A percentile compares a stretch with the other conserved stretches of the same genome.
Evolutionary conservation across 169 alveolate species (phyloP).

Genomic region (Eimeria falciformis): DNA sequence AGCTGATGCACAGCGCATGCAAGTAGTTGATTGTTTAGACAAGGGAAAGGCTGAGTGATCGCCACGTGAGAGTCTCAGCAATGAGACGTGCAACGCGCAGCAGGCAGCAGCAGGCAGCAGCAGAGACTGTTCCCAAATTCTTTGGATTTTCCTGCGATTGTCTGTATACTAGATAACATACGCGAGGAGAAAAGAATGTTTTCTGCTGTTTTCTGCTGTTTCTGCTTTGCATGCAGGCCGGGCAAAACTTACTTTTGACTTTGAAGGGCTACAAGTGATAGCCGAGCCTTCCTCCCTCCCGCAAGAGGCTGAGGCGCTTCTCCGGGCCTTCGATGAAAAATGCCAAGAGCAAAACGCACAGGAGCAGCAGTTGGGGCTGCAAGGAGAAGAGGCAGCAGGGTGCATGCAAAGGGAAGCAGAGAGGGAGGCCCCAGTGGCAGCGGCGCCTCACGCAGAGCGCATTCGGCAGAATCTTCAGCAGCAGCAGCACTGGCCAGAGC

Average conservation of each 20-base stretch:
- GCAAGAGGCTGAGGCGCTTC: constrained; percentile 35
- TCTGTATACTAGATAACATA: too few species aligned
- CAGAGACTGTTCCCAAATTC: too few species aligned
- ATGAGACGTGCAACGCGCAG: too few species aligned
- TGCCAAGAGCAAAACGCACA: constrained; percentile 13
- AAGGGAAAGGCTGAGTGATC: too few species aligned
- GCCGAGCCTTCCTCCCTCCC: constrained; percentile 24
- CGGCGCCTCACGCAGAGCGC: not conserved
- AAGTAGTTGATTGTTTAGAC: too few species aligned
- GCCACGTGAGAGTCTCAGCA: too few species aligned
- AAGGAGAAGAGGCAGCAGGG: constrained; percentile 36
- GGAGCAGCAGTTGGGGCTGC: constrained; percentile 44
- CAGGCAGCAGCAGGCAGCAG: too few species aligned
- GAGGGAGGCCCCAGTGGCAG: not conserved
- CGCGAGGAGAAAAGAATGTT: too few species aligned
- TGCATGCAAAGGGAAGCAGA: too few species aligned
- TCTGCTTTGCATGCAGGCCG: constrained; percentile 38
- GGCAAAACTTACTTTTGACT: constrained; percentile 17
- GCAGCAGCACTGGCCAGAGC: constrained; percentile 56
- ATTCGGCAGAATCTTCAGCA: not conserved
- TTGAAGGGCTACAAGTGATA: constrained; percentile 29
- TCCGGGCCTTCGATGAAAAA: constrained; percentile 19
- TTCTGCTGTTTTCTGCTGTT: constrained; percentile 50
- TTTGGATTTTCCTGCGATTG: too few species aligned
- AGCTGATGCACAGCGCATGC: too few species aligned